A percentile compares a stretch with the other conserved stretches of the same genome.
Conservation (phyloP, 176 grass and related monocot genomes). For the Eleusine indica region DNA sequence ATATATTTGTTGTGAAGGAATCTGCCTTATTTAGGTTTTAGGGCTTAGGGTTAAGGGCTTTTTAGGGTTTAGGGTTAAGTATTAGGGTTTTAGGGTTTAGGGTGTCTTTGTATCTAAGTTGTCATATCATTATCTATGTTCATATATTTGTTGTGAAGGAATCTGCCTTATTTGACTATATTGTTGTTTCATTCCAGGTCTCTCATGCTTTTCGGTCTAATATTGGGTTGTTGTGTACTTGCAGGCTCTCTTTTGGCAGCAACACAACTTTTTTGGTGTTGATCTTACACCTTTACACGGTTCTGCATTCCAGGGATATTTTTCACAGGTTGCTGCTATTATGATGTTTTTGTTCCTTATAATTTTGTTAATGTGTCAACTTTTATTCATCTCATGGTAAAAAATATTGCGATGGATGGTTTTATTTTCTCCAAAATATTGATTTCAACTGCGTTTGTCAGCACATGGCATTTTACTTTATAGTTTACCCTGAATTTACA, state of each 20-base stretch:
- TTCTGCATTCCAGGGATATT: slow-evolving; percentile 96
- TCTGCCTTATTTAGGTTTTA: too few relatives aligned
- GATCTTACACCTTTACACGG: slow-evolving; percentile 91
- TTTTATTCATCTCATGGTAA: slow-evolving; percentile 1
- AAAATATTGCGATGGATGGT: neutral
- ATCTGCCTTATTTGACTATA: neutral
- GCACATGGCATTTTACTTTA: neutral
- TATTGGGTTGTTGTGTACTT: slow-evolving; percentile 36
- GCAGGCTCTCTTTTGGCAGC: slow-evolving; percentile 98
- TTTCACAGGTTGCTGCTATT: slow-evolving; percentile 72
- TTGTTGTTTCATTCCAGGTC: slow-evolving; percentile 24
- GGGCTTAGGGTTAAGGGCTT: too few relatives aligned
- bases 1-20: neutral
- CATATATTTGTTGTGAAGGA: neutral
- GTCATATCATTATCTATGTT: neutral
- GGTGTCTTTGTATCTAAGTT: too few relatives aligned
- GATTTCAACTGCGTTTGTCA: neutral
- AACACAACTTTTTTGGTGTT: slow-evolving; percentile 97
- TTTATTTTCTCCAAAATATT: neutral
- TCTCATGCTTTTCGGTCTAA: slow-evolving; percentile 23
- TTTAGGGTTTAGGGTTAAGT: too few relatives aligned
- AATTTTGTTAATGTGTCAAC: slow-evolving; percentile 21
- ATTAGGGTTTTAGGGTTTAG: too few relatives aligned
- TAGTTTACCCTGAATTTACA: neutral
- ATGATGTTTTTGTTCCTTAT: slow-evolving; percentile 1